Evolutionary conservation across 345 rosid genomes (phyloP), one percentile per base, ranked within the genome.

Genomic region (Eucalyptus brandiana): DNA sequence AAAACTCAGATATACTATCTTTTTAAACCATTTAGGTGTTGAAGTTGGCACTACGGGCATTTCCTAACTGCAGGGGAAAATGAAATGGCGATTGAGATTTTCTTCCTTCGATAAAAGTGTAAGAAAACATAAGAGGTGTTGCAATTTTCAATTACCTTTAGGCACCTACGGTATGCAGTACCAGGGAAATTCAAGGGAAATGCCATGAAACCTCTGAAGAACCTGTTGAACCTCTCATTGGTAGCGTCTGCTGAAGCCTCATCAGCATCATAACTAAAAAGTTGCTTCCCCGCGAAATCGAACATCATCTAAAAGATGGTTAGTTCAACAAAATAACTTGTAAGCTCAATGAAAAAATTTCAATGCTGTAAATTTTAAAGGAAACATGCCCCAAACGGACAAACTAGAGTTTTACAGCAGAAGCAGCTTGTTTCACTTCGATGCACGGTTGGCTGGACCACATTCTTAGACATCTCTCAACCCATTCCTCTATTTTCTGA

Each of bases 181-280:
- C 93, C 92, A 30, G 92, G 92, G 49, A 93, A 42, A 48, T 93
- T 91, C 86, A 90, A 19, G 19, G 94, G 92, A 72, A 93, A 91
- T 47, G 92, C 88, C 87, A 91, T 10, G 18, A 90, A 87, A 28
- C 90, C 86, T 34, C 34, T 8, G 2, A 50, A 10, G 34, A 93
- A 7, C 30, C 40, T 50, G 2, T 14, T 30, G 65, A 86, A 89
- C 42, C 23, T 89, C 10, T 87, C 91, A 40, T 80, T 58, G 42
- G 87, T 45, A 32, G 76, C 88, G 19, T 45, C 16, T n/a, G 86
- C 23, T n/a, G 72, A 89, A 12, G 28, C 87, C 23, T 87, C 90
- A 30, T 18, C 13, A 50, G 49, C 28, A 56, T 93, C 90, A 30
- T 87, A 89, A 40, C 93, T 76, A 15, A 89, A 88, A 4, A 91